A percentile compares a stretch with the other conserved stretches of the same genome.
Evolutionary conservation across 108 stramenopile genomes (phyloP).

Genomic region (Discostella pseudostelligera): DNA sequence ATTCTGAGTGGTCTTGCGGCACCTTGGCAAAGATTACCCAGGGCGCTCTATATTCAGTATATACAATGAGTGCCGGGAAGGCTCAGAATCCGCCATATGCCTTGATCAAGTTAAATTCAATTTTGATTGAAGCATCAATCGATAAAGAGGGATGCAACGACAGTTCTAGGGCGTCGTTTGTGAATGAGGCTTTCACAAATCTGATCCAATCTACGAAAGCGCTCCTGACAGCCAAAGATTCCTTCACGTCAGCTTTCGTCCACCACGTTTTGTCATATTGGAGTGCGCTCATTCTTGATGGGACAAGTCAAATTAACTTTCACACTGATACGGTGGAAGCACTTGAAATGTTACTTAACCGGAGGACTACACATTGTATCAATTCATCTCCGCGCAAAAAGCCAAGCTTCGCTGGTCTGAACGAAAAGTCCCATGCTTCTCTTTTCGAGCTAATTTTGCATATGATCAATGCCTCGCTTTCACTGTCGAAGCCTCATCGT

Average conservation of each 20-base stretch:
- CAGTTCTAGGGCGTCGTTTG: constrained; percentile 3
- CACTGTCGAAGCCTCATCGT: constrained; percentile 30
- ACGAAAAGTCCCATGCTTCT: constrained; percentile 23
- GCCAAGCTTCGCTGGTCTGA: constrained; percentile 17
- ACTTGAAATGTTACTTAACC: constrained; percentile 10
- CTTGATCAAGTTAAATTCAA: constrained; percentile 24
- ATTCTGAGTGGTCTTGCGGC: constrained; percentile 11
- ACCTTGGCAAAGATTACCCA: constrained; percentile 11
- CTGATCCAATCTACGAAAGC: constrained; percentile 22
- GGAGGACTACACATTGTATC: constrained; percentile 7
- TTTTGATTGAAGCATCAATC: constrained; percentile 6
- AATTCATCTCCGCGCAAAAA: constrained; percentile 2
- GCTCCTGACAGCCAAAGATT: constrained; percentile 26
- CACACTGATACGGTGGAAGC: constrained; percentile 14
- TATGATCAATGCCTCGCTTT: constrained; percentile 23
- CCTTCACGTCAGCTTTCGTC: constrained; percentile 15
- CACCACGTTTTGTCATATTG: constrained; percentile 37
- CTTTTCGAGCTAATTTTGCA: constrained; percentile 35
- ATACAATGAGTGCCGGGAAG: constrained; percentile 13
- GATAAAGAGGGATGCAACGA: constrained; percentile 6
- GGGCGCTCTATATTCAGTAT: constrained; percentile 22
- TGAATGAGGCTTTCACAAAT: constrained; percentile 18
- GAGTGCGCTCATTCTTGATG: constrained; percentile 29
- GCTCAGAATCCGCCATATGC: constrained; percentile 22
- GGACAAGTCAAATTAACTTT: constrained; percentile 9